These are phyloP conservation scores for Sechiopsis laciniata DNA, from an alignment of 306 rosid genomes.

Conservation along the genomic window DNA sequence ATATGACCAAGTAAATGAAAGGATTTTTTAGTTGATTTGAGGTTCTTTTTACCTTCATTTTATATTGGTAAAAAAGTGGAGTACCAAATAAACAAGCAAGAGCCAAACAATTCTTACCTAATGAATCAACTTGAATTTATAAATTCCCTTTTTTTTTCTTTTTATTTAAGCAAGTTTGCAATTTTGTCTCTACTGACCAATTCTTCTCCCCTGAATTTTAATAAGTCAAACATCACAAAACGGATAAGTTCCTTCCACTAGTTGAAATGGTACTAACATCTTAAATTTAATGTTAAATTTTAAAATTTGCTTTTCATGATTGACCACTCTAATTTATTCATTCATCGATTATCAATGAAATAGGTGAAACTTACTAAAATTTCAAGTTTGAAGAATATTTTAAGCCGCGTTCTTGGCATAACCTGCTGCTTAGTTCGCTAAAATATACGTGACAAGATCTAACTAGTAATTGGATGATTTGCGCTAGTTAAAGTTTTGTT, in stretches of 20 bases:
- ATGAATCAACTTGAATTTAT: constrained; percentile 1
- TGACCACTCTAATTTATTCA: not conserved
- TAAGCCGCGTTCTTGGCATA: too few relatives aligned
- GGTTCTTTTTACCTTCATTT: not conserved
- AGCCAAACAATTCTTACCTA: not conserved
- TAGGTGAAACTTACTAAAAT: not conserved
- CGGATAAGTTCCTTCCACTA: not conserved
- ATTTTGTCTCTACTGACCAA: not conserved
- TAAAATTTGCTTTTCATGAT: not conserved
- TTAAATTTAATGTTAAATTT: not conserved
- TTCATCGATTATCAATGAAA: not conserved
- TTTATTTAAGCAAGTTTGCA: not conserved
- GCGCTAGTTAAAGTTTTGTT: too few relatives aligned
- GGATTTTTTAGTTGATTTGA: too few relatives aligned
- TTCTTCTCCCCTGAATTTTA: not conserved
- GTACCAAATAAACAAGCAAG: not conserved
- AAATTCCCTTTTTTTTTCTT: not conserved
- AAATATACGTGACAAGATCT: too few relatives aligned
- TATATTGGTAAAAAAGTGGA: not conserved
- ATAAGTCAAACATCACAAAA: not conserved
- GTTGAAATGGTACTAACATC: not conserved
- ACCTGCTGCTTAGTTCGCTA: too few relatives aligned
- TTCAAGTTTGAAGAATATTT: too few relatives aligned
- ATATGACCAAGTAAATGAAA: too few relatives aligned
- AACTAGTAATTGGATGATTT: too few relatives aligned